A percentile compares a stretch with the other conserved stretches of the same genome.
Evolutionary conservation across 2,329 filamentous ascomycete species (phyloP).

Genomic region (Atkinsonella hypoxylon): DNA sequence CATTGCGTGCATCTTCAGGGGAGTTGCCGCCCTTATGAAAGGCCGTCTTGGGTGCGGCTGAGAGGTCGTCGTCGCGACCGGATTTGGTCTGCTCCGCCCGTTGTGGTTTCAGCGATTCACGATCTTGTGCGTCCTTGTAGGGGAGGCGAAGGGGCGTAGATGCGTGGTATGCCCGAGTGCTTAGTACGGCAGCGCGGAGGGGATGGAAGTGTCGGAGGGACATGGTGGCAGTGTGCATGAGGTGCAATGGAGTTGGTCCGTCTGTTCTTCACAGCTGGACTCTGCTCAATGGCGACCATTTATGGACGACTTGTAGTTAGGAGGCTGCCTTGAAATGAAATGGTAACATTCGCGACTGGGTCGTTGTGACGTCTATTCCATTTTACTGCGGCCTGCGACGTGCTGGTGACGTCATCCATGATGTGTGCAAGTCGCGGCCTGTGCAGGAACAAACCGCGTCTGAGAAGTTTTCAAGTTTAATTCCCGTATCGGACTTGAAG

Average conservation of each 20-base stretch:
- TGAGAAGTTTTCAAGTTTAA: too few relatives aligned
- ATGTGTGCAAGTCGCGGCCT: neutral
- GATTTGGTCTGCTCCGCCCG: slow-evolving; percentile 57
- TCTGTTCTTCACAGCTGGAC: too few relatives aligned
- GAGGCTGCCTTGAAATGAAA: neutral
- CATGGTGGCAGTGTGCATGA: neutral
- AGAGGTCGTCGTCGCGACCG: slow-evolving; percentile 48
- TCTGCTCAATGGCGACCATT: too few relatives aligned
- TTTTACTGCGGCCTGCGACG: neutral
- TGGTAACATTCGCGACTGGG: neutral
- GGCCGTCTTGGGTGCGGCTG: slow-evolving; percentile 46
- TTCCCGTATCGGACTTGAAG: too few relatives aligned
- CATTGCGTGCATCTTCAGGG: slow-evolving; percentile 46
- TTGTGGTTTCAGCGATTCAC: slow-evolving; percentile 51
- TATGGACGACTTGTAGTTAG: neutral
- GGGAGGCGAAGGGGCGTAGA: slow-evolving; percentile 17
- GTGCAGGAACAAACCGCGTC: too few relatives aligned
- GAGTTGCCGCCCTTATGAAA: slow-evolving; percentile 57
- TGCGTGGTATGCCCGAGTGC: slow-evolving; percentile 20
- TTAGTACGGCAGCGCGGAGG: neutral
- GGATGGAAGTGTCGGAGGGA: neutral
- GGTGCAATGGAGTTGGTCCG: too few relatives aligned
- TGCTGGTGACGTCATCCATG: neutral
- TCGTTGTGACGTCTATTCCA: neutral
- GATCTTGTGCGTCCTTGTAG: slow-evolving; percentile 43